Evolutionary conservation across 2,329 filamentous ascomycete genomes (phyloP).

Genomic region (Ilyonectria destructans): DNA sequence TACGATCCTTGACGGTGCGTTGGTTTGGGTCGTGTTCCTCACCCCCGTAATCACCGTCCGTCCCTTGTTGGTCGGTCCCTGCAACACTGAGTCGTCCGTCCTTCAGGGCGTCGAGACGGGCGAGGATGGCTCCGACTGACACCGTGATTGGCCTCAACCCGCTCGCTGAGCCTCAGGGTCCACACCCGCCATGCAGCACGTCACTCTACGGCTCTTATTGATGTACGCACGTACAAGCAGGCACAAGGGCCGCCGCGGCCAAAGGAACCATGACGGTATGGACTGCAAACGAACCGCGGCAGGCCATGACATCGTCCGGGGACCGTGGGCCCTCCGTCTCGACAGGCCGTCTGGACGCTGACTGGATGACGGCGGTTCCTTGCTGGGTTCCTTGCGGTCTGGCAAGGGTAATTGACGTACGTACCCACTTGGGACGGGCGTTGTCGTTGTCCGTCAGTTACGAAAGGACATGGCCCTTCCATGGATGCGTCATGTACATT

Average conservation of each 20-base stretch:
- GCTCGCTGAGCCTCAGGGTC: slow-evolving; percentile 48
- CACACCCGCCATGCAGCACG: slow-evolving; percentile 42
- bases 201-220: slow-evolving; percentile 34
- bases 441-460: slow-evolving; percentile 21
- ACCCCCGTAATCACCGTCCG: slow-evolving; percentile 9
- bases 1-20: slow-evolving; percentile 27
- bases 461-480: background rate
- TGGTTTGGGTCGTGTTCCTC: background rate
- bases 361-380: slow-evolving; percentile 27
- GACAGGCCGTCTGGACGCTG: background rate
- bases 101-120: slow-evolving; percentile 29
- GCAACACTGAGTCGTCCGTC: slow-evolving; percentile 11
- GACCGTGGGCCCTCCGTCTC: background rate
- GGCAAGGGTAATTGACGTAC: background rate
- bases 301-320: slow-evolving; percentile 18
- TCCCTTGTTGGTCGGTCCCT: slow-evolving; percentile 28
- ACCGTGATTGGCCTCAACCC: slow-evolving; percentile 40
- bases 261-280: slow-evolving; percentile 31
- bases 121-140: slow-evolving; percentile 25
- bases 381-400: background rate
- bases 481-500: slow-evolving; percentile 24
- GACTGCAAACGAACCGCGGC: background rate
- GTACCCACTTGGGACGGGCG: slow-evolving; percentile 20
- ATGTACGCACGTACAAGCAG: background rate
- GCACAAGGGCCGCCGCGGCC: slow-evolving; percentile 11